Conservation (phyloP, 768 basidiomycete species). For the Tylopilus sp. region DNA sequence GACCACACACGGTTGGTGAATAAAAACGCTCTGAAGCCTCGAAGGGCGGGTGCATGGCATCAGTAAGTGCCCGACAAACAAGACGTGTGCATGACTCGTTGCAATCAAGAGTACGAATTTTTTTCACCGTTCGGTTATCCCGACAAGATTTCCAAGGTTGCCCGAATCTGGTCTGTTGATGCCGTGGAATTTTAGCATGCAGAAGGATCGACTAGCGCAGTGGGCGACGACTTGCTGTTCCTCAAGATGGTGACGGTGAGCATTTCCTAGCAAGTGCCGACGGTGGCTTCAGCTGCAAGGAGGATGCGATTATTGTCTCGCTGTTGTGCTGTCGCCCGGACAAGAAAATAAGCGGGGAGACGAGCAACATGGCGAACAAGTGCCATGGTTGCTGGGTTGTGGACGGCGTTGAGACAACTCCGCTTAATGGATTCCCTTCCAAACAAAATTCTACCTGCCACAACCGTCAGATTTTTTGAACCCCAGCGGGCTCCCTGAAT, state of each 20-base stretch:
- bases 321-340: not conserved
- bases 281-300: slow-evolving; percentile 7
- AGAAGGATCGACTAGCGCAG: not conserved
- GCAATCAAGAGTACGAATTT: slow-evolving; percentile 21
- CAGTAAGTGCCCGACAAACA: slow-evolving; percentile 24
- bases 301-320: slow-evolving; percentile 2
- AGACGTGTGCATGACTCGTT: slow-evolving; percentile 19
- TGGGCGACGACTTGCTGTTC: slow-evolving; percentile 1
- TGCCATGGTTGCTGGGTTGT: not conserved
- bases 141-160: slow-evolving; percentile 11
- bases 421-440: slow-evolving; percentile 4
- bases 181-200: slow-evolving; percentile 4
- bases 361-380: too few species aligned
- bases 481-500: not conserved
- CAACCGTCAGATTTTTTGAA: not conserved
- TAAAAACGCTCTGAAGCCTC: slow-evolving; percentile 14
- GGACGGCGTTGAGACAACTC: slow-evolving; percentile 19
- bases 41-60: slow-evolving; percentile 10
- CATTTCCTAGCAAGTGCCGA: not conserved
- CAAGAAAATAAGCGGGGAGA: not conserved
- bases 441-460: too few species aligned
- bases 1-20: slow-evolving; percentile 7
- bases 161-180: not conserved
- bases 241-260: slow-evolving; percentile 15
- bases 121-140: slow-evolving; percentile 24